Evolutionary conservation across 768 basidiomycete genomes (phyloP).

Genomic region (Punctularia strigosozonata): DNA sequence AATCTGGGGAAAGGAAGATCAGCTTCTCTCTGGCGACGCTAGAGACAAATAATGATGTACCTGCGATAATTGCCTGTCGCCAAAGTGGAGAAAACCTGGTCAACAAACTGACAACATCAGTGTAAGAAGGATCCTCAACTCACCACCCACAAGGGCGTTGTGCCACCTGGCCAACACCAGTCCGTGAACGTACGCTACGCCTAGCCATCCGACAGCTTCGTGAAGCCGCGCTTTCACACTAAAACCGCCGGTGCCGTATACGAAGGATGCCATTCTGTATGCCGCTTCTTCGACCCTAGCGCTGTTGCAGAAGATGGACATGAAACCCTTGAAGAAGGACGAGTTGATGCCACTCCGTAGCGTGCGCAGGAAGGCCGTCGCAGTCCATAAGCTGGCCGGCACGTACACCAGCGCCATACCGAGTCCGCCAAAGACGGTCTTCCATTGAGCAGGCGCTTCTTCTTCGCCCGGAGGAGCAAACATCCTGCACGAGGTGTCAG

Average conservation of each 20-base stretch:
- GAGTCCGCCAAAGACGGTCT: conserved; percentile 43
- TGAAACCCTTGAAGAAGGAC: neutral
- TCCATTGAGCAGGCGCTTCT: conserved; percentile 62
- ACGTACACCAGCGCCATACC: conserved; percentile 15
- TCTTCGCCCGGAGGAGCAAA: conserved; percentile 39
- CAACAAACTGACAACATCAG: neutral
- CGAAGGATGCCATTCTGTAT: neutral
- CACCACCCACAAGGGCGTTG: conserved; percentile 26
- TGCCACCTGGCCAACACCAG: conserved; percentile 34
- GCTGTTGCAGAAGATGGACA: neutral
- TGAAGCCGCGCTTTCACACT: conserved; percentile 1
- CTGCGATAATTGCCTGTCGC: conserved; percentile 15
- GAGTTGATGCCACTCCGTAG: neutral
- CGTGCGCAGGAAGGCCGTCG: neutral
- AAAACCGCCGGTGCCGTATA: neutral
- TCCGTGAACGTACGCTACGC: conserved; percentile 14
- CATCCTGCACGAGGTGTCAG: no score
- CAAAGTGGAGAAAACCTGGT: neutral
- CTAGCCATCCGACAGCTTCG: conserved; percentile 7
- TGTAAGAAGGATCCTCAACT: conserved; percentile 3
- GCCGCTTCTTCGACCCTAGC: neutral
- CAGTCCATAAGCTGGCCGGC: neutral
- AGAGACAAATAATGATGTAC: conserved; percentile 10
- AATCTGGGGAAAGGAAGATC: conserved; percentile 11
- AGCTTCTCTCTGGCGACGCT: neutral